phyloP scores from a whole-genome alignment of 495 filamentous ascomycete genomes.

The Glarea lozoyensis region DNA sequence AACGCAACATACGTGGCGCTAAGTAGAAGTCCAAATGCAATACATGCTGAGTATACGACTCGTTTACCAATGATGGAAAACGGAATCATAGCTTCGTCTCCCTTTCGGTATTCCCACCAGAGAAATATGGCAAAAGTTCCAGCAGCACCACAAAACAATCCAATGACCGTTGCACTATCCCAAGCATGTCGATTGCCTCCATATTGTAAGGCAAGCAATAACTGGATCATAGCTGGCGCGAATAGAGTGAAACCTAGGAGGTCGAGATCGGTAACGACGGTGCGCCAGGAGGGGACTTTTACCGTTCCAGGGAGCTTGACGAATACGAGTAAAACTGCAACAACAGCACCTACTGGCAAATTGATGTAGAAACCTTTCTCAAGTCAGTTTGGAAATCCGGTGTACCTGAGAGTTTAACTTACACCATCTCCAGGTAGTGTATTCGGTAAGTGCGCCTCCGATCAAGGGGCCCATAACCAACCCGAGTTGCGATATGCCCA shows the following conservation, averaged over 20 bases:
- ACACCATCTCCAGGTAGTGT: slow-evolving; percentile 41
- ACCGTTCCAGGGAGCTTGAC: slow-evolving; percentile 32
- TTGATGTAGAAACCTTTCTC: slow-evolving; percentile 52
- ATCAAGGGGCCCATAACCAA: slow-evolving; percentile 42
- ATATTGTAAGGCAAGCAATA: slow-evolving; percentile 38
- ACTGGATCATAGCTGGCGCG: slow-evolving; percentile 25
- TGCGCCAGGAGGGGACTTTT: slow-evolving; percentile 1
- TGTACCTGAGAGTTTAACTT: not conserved
- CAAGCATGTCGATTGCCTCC: slow-evolving; percentile 34
- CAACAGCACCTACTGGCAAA: slow-evolving; percentile 45
- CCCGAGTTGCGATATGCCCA: slow-evolving; percentile 33
- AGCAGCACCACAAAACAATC: slow-evolving; percentile 40
- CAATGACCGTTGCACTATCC: slow-evolving; percentile 27
- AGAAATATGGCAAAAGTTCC: slow-evolving; percentile 32
- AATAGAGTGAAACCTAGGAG: slow-evolving; percentile 35
- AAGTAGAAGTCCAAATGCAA: slow-evolving; percentile 20
- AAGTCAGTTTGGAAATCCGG: not conserved
- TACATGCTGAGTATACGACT: slow-evolving; percentile 26
- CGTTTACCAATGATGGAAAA: slow-evolving; percentile 15
- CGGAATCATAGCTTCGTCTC: slow-evolving; percentile 44
- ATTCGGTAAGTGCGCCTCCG: slow-evolving; percentile 55
- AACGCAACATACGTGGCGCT: slow-evolving; percentile 33
- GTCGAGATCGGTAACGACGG: slow-evolving; percentile 34
- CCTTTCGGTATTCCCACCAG: slow-evolving; percentile 33
- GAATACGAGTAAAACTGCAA: slow-evolving; percentile 35